phyloP scores from a whole-genome alignment of 2,329 filamentous ascomycete species.

The Botrytis fabae region DNA sequence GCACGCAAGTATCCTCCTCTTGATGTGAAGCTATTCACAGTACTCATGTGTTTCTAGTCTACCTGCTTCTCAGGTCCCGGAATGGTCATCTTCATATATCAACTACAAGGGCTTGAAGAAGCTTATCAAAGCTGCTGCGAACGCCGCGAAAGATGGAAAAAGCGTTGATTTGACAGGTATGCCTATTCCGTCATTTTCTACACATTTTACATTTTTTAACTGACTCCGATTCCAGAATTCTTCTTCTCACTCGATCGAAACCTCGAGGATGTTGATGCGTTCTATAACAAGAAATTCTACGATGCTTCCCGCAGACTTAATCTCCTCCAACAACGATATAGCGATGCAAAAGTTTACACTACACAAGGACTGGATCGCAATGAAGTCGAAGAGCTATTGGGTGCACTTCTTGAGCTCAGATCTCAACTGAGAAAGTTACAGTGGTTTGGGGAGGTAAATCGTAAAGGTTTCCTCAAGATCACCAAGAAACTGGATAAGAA shows the following conservation, averaged over 20 bases:
- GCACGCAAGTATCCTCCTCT: constrained; percentile 50
- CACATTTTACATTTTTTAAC: constrained; percentile 38
- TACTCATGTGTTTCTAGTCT: constrained; percentile 49
- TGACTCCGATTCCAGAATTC: constrained; percentile 65
- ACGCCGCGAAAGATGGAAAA: constrained; percentile 65
- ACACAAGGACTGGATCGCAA: constrained; percentile 77
- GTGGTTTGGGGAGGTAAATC: constrained; percentile 98
- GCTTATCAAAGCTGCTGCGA: constrained; percentile 77
- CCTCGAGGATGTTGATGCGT: constrained; percentile 92
- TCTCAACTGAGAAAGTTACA: constrained; percentile 86
- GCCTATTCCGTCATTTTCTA: constrained; percentile 37
- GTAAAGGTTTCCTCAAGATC: constrained; percentile 94
- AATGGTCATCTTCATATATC: constrained; percentile 83
- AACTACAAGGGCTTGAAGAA: constrained; percentile 94
- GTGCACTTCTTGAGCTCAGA: constrained; percentile 83
- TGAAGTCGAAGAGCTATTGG: constrained; percentile 88
- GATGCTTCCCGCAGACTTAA: constrained; percentile 83
- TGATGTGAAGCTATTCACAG: not conserved
- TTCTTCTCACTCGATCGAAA: constrained; percentile 96
- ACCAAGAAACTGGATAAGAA: constrained; percentile 99
- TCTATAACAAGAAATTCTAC: constrained; percentile 94
- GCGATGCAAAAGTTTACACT: constrained; percentile 62
- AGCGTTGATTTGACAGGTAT: constrained; percentile 88
- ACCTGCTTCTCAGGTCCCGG: constrained; percentile 79
- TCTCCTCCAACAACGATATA: constrained; percentile 85